These are phyloP conservation scores for Oxytropis ochrocephala DNA, from an alignment of 306 rosid genomes.

Conservation along the genomic window DNA sequence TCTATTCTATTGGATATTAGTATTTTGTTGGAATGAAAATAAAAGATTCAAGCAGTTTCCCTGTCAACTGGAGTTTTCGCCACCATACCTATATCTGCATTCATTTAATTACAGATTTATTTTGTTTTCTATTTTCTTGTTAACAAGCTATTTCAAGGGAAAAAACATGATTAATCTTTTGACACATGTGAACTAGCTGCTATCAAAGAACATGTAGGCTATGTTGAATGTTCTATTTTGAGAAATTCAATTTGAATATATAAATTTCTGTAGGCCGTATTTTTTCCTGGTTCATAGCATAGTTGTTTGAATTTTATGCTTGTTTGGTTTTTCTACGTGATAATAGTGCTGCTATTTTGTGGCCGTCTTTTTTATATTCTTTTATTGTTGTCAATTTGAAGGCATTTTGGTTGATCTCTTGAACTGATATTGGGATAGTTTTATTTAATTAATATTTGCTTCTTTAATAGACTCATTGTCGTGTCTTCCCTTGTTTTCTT, in stretches of 20 bases:
- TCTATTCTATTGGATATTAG: background rate
- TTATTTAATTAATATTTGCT: background rate
- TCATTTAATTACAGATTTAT: slow-evolving; percentile 10
- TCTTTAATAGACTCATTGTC: background rate
- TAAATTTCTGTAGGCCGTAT: background rate
- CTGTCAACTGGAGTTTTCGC: slow-evolving; percentile 1
- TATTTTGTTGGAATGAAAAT: background rate
- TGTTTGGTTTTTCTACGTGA: background rate
- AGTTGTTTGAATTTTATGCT: background rate
- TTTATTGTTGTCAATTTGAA: background rate
- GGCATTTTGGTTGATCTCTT: background rate
- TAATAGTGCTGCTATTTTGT: background rate
- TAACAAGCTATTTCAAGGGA: background rate
- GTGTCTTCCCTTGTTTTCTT: background rate
- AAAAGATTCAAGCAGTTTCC: slow-evolving; percentile 1
- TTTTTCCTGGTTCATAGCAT: background rate
- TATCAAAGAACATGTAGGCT: background rate
- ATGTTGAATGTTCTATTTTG: background rate
- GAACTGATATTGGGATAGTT: slow-evolving; percentile 10
- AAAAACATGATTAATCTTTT: background rate
- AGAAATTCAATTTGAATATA: background rate
- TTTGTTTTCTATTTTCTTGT: background rate
- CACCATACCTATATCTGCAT: background rate
- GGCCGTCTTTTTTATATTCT: background rate
- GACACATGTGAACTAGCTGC: background rate